A percentile compares a stretch with the other conserved stretches of the same genome.
Conservation (phyloP, 768 basidiomycete genomes). For the Mrakia frigida region DNA sequence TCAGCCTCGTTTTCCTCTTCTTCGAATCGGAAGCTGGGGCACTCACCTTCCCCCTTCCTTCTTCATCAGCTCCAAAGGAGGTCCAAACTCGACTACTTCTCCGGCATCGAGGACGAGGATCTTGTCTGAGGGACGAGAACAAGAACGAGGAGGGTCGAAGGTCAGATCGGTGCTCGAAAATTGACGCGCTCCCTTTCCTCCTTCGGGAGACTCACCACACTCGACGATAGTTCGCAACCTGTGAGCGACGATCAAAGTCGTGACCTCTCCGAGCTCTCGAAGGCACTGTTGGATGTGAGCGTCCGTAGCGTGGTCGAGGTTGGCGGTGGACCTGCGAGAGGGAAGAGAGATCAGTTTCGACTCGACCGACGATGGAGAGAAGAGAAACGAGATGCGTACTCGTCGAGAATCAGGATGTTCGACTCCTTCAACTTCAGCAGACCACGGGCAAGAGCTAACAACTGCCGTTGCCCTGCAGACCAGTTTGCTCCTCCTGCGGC, state of each 20-base stretch:
- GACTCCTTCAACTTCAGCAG: slow-evolving; percentile 35
- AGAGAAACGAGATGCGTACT: slow-evolving; percentile 22
- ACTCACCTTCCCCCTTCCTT: slow-evolving; percentile 9
- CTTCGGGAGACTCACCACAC: slow-evolving; percentile 19
- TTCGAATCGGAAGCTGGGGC: too few relatives aligned
- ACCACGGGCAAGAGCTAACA: slow-evolving; percentile 41
- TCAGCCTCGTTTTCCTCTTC: too few relatives aligned
- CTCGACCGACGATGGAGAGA: neutral
- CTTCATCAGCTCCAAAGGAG: slow-evolving; percentile 11
- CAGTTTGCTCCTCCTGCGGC: slow-evolving; percentile 33
- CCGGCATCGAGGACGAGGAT: slow-evolving; percentile 41
- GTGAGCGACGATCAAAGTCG: slow-evolving; percentile 42
- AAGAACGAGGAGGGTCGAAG: neutral
- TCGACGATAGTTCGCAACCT: slow-evolving; percentile 20
- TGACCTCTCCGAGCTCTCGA: slow-evolving; percentile 37
- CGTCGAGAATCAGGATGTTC: slow-evolving; percentile 41
- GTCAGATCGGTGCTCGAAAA: neutral
- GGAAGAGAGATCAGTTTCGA: neutral
- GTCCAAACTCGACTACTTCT: slow-evolving; percentile 11
- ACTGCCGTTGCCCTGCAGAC: slow-evolving; percentile 41
- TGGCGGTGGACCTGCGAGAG: slow-evolving; percentile 40
- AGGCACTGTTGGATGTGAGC: slow-evolving; percentile 39
- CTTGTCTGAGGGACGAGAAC: slow-evolving; percentile 35
- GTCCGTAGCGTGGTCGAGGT: slow-evolving; percentile 38
- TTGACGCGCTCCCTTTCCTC: slow-evolving; percentile 32